A percentile compares a stretch with the other conserved stretches of the same genome.
phyloP scores from a whole-genome alignment of 345 rosid genomes.

The Citrus hindsii region DNA sequence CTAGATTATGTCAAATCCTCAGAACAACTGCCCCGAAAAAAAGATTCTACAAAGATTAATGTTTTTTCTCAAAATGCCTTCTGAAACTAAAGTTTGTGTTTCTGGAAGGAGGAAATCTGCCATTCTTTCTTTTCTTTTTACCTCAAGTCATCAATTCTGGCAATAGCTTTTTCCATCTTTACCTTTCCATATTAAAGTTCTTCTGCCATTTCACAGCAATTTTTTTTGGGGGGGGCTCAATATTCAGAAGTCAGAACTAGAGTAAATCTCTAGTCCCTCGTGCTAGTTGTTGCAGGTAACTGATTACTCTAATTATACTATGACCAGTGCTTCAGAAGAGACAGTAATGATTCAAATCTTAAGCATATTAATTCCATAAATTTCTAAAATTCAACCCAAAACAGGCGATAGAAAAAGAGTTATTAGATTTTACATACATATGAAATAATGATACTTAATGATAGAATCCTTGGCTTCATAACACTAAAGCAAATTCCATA shows the following conservation, averaged over 20 bases:
- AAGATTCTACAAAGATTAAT: background rate
- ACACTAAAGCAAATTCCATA: background rate
- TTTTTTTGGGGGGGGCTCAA: background rate
- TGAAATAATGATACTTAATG: too few relatives aligned
- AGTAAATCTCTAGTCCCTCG: background rate
- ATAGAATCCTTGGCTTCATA: background rate
- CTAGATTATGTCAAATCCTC: background rate
- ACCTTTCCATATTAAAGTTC: background rate
- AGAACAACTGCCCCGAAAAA: background rate
- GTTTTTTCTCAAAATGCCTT: background rate
- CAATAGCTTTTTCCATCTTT: background rate
- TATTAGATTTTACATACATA: too few relatives aligned
- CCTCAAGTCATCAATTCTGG: background rate
- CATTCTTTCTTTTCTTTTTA: background rate
- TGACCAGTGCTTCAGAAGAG: background rate
- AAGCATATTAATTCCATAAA: background rate
- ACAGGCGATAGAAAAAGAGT: too few relatives aligned
- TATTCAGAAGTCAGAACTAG: background rate
- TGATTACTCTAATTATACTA: background rate
- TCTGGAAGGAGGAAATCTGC: background rate
- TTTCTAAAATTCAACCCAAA: background rate
- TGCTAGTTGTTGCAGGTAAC: background rate
- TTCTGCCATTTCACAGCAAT: background rate
- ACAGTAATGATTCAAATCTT: background rate
- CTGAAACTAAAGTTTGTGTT: background rate